Percentiles rank a stretch among this genome's conserved stretches.
Conservation (phyloP, 1,284 basidiomycete species). For the Peniophora sp. region DNA sequence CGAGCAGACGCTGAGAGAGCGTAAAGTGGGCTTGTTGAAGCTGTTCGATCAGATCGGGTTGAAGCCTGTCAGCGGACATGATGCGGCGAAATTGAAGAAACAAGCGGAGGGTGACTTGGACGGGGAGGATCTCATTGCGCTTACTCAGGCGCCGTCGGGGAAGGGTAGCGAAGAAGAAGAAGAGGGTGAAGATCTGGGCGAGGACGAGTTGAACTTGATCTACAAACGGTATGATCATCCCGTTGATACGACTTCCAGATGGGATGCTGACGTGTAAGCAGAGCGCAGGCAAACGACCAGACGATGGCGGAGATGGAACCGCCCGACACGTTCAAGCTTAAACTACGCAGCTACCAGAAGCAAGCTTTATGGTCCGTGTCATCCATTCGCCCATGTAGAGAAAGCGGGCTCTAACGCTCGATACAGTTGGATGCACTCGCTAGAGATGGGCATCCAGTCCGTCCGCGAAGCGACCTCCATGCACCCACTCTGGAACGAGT, state of each 20-base stretch:
- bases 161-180: slow-evolving; percentile 55
- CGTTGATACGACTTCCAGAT: background rate
- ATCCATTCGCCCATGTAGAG: background rate
- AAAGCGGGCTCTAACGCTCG: background rate
- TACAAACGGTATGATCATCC: slow-evolving; percentile 60
- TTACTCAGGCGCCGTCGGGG: slow-evolving; percentile 26
- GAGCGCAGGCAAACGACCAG: slow-evolving; percentile 79
- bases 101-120: slow-evolving; percentile 26
- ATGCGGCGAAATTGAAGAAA: slow-evolving; percentile 12
- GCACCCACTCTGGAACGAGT: slow-evolving; percentile 96
- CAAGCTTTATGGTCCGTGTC: slow-evolving; percentile 70
- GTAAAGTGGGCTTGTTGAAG: slow-evolving; percentile 60
- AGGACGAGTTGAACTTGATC: slow-evolving; percentile 73
- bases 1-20: slow-evolving; percentile 68
- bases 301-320: slow-evolving; percentile 80
- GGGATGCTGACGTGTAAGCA: slow-evolving; percentile 22
- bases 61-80: slow-evolving; percentile 33
- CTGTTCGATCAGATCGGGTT: slow-evolving; percentile 62
- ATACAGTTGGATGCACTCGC: slow-evolving; percentile 86
- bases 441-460: slow-evolving; percentile 69
- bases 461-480: slow-evolving; percentile 70
- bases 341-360: slow-evolving; percentile 86
- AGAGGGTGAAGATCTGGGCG: slow-evolving; percentile 70
- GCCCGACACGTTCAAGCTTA: slow-evolving; percentile 70
- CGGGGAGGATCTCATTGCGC: slow-evolving; percentile 33